These are phyloP conservation scores for Umbelopsis ramanniana DNA, from an alignment of 192 early-diverging fungal species.

Conservation along the genomic window DNA sequence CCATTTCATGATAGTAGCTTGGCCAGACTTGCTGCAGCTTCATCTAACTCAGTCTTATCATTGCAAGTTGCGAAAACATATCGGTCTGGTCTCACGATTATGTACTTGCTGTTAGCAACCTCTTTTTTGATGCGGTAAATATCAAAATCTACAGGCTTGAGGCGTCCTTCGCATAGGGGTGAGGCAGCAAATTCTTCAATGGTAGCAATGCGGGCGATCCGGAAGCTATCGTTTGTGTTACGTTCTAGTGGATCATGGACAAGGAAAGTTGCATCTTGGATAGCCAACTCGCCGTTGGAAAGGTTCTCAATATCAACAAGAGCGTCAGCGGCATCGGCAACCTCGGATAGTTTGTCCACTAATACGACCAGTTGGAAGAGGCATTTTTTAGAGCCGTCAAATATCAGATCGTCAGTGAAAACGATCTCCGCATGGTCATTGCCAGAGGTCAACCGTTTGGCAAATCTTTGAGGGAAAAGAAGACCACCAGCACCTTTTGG, in stretches of 20 bases:
- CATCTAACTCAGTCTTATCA: background rate
- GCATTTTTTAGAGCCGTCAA: background rate
- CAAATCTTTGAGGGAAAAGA: background rate
- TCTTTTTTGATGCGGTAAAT: slow-evolving; percentile 10
- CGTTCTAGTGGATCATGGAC: background rate
- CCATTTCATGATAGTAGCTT: background rate
- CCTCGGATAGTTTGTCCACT: background rate
- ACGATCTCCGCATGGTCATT: background rate
- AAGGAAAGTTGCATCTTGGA: background rate
- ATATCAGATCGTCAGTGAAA: slow-evolving; percentile 14
- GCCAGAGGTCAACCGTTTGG: background rate
- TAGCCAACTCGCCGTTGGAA: background rate
- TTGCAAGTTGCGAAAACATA: background rate
- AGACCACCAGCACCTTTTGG: slow-evolving; percentile 16
- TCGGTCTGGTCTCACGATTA: slow-evolving; percentile 19
- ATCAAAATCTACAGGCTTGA: background rate
- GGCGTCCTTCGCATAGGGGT: background rate
- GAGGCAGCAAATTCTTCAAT: slow-evolving; percentile 17
- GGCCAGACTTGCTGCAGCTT: background rate
- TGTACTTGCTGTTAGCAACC: background rate
- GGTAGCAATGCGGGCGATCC: slow-evolving; percentile 1
- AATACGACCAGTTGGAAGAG: slow-evolving; percentile 11
- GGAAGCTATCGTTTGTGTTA: background rate
- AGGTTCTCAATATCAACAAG: background rate
- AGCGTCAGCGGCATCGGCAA: background rate